A percentile compares a stretch with the other conserved stretches of the same genome.
Conservation (phyloP, 1,284 basidiomycete species). For the Rhizopogon parksii region DNA sequence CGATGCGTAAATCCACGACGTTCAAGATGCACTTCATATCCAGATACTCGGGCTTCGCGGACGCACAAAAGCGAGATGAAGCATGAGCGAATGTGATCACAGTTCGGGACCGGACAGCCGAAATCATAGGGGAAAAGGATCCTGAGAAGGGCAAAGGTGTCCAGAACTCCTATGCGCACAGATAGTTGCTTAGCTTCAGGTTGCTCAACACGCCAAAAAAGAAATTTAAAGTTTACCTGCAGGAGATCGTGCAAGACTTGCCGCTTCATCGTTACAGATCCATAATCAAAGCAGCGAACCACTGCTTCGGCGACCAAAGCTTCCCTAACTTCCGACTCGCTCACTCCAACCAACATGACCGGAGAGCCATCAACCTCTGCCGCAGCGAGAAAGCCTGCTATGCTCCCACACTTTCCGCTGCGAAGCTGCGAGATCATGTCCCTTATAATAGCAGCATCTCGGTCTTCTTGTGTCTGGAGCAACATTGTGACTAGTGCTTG, state of each 20-base stretch:
- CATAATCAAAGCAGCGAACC: slow-evolving; percentile 31
- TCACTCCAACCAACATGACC: slow-evolving; percentile 7
- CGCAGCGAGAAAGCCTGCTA: slow-evolving; percentile 9
- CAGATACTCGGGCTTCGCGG: slow-evolving; percentile 2
- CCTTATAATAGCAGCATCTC: slow-evolving; percentile 27
- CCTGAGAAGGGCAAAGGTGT: slow-evolving; percentile 19
- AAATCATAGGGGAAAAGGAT: slow-evolving; percentile 31
- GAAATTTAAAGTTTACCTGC: slow-evolving; percentile 20
- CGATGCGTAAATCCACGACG: slow-evolving; percentile 39
- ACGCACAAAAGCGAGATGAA: background rate
- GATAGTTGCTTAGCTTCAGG: background rate
- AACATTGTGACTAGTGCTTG: slow-evolving; percentile 48
- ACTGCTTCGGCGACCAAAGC: slow-evolving; percentile 30
- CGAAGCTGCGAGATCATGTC: slow-evolving; percentile 9
- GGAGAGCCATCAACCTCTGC: slow-evolving; percentile 9
- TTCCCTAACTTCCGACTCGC: slow-evolving; percentile 11
- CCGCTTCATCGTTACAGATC: slow-evolving; percentile 23
- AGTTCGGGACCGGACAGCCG: slow-evolving; percentile 32
- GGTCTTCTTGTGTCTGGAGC: slow-evolving; percentile 22
- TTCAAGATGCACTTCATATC: slow-evolving; percentile 31
- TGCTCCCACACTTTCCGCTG: slow-evolving; percentile 8
- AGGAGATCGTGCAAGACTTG: slow-evolving; percentile 28
- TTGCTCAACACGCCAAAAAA: background rate
- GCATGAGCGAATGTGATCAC: slow-evolving; percentile 30
- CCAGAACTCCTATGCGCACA: slow-evolving; percentile 42